phyloP scores from a whole-genome alignment of 345 rosid species.

The Sapria himalayana region DNA sequence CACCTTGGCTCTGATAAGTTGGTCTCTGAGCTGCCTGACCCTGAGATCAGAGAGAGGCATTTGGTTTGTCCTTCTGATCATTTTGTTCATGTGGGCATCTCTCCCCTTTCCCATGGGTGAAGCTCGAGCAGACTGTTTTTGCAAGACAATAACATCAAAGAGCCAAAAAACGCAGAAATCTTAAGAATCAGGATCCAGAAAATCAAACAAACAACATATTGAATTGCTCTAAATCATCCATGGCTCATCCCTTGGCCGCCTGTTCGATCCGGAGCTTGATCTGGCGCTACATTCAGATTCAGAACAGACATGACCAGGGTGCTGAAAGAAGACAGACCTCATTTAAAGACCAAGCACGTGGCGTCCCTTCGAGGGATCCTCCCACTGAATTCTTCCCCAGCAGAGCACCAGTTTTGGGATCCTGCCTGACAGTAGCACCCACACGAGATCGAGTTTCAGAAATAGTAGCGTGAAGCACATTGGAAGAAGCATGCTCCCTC shows the following conservation, averaged over 20 bases:
- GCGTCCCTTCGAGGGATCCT: no score
- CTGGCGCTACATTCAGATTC: slow-evolving; percentile 1
- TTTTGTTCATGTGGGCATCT: slow-evolving; percentile 14
- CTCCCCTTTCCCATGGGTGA: slow-evolving; percentile 14
- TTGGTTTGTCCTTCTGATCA: slow-evolving; percentile 18
- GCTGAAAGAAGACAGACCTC: background rate
- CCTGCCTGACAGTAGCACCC: slow-evolving; percentile 29
- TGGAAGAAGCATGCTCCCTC: slow-evolving; percentile 44
- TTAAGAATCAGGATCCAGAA: background rate
- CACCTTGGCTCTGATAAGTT: slow-evolving; percentile 72
- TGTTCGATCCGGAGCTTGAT: slow-evolving; percentile 6
- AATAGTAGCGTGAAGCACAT: slow-evolving; percentile 46
- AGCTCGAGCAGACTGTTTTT: slow-evolving; percentile 15
- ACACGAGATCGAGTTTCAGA: slow-evolving; percentile 23
- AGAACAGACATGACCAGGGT: slow-evolving; percentile 5
- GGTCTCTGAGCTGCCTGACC: slow-evolving; percentile 67
- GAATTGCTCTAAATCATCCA: slow-evolving; percentile 1
- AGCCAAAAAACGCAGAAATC: slow-evolving; percentile 3
- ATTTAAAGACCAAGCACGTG: no score
- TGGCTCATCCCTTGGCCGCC: no score
- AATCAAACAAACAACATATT: background rate
- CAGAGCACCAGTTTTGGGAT: slow-evolving; percentile 20
- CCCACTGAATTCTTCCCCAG: slow-evolving; percentile 5
- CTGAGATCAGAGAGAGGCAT: slow-evolving; percentile 32
- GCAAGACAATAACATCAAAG: slow-evolving; percentile 15